phyloP scores from a whole-genome alignment of 2,329 filamentous ascomycete species.

The Ophiognomonia clavigignenti-juglandacearum region DNA sequence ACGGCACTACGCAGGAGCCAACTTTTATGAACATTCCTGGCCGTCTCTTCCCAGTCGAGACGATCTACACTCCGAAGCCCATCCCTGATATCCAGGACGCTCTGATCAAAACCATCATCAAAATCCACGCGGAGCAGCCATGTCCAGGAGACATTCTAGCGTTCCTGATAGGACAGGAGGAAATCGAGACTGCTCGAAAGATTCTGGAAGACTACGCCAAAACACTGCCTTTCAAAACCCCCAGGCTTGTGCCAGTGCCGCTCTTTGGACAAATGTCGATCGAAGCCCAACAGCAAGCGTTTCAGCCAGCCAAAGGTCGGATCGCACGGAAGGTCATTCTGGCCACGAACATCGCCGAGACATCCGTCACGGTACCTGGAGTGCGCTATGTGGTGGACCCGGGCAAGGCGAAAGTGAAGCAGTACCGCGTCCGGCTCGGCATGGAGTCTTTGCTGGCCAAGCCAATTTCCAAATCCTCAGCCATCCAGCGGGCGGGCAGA shows the following conservation, averaged over 20 bases:
- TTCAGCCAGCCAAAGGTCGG: constrained; percentile 66
- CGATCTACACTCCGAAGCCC: constrained; percentile 67
- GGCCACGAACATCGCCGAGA: constrained; percentile 97
- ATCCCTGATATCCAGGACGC: constrained; percentile 79
- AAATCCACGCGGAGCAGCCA: constrained; percentile 81
- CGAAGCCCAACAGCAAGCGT: constrained; percentile 79
- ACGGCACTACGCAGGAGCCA: constrained; percentile 14
- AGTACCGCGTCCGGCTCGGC: constrained; percentile 77
- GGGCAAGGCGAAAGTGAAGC: constrained; percentile 91
- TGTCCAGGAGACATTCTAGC: constrained; percentile 92
- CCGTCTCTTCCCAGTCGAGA: constrained; percentile 79
- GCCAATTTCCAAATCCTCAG: constrained; percentile 87
- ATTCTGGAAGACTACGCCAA: constrained; percentile 75
- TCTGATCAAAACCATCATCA: constrained; percentile 75
- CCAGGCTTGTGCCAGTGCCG: constrained; percentile 68
- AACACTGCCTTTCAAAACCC: constrained; percentile 68
- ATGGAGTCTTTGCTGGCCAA: constrained; percentile 89
- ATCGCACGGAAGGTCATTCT: constrained; percentile 84
- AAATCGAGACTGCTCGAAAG: constrained; percentile 77
- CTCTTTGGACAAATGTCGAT: constrained; percentile 89
- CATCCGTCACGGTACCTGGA: constrained; percentile 90
- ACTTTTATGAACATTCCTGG: constrained; percentile 66
- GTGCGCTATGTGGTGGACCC: constrained; percentile 89
- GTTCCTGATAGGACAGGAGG: constrained; percentile 89
- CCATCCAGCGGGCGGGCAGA: constrained; percentile 85